phyloP scores from a whole-genome alignment of 768 basidiomycete genomes.

The Podaxis sp. region DNA sequence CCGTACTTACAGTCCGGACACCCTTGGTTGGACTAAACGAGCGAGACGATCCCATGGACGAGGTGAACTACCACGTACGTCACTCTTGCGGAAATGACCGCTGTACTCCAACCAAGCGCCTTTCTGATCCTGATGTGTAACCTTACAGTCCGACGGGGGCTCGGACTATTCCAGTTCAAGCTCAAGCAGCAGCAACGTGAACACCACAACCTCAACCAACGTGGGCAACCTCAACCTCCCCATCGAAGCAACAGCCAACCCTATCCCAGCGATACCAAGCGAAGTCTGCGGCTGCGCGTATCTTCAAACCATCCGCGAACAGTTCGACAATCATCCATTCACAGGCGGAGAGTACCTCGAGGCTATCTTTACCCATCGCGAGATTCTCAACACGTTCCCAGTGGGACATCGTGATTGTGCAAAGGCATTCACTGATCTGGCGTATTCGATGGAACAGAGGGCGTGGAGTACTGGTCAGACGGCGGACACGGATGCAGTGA shows the following conservation, averaged over 20 bases:
- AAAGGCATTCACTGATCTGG: constrained; percentile 63
- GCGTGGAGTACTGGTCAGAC: constrained; percentile 73
- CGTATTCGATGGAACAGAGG: constrained; percentile 58
- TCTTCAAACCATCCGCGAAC: constrained; percentile 58
- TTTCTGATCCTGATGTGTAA: not conserved
- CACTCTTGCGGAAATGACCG: not conserved
- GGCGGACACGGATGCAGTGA: constrained; percentile 67
- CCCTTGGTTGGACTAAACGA: constrained; percentile 21
- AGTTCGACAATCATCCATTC: constrained; percentile 53
- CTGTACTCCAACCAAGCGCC: too few species aligned
- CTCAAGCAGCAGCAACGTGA: constrained; percentile 28
- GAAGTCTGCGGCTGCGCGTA: constrained; percentile 57
- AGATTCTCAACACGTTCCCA: constrained; percentile 62
- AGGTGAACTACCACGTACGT: constrained; percentile 43
- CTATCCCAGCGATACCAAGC: constrained; percentile 18
- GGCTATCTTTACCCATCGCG: constrained; percentile 75
- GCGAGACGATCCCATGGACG: constrained; percentile 50
- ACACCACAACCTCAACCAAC: not conserved
- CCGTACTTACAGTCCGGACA: constrained; percentile 17
- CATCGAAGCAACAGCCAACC: constrained; percentile 12
- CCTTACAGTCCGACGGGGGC: constrained; percentile 39
- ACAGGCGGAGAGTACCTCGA: constrained; percentile 79
- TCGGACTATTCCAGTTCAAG: constrained; percentile 46
- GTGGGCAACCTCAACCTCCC: not conserved
- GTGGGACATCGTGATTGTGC: constrained; percentile 65